Conservation (phyloP, 2,329 filamentous ascomycete genomes). For the Bipolaris oryzae region DNA sequence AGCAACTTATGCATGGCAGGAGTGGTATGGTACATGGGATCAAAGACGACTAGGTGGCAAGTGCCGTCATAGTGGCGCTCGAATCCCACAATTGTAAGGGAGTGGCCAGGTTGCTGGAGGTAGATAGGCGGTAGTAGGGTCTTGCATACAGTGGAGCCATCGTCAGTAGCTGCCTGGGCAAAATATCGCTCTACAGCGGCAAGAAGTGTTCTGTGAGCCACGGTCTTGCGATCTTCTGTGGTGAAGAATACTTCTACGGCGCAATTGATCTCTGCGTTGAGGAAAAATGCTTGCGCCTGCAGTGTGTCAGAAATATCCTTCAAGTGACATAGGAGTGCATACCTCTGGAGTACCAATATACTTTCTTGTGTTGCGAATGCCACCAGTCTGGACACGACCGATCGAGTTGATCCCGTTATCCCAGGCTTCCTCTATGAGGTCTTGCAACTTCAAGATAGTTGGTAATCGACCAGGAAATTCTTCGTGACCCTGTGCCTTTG, state of each 20-base stretch:
- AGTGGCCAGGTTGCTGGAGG: conserved; percentile 89
- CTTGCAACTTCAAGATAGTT: conserved; percentile 80
- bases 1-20: conserved; percentile 64
- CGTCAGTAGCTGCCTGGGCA: conserved; percentile 56
- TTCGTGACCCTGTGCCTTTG: conserved; percentile 62
- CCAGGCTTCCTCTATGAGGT: conserved; percentile 87
- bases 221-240: conserved; percentile 53
- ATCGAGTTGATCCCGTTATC: conserved; percentile 78
- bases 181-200: conserved; percentile 78
- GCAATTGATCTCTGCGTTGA: conserved; percentile 66
- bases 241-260: conserved; percentile 60
- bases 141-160: conserved; percentile 65
- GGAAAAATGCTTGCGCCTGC: conserved; percentile 79
- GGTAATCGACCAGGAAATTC: conserved; percentile 69
- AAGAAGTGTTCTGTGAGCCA: conserved; percentile 64
- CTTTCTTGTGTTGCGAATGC: conserved; percentile 85
- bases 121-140: conserved; percentile 85
- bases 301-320: conserved; percentile 16
- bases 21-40: conserved; percentile 79
- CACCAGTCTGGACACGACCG: conserved; percentile 81
- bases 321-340: conserved; percentile 20
- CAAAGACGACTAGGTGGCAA: conserved; percentile 80
- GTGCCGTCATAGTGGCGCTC: conserved; percentile 70
- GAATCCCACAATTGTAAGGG: conserved; percentile 85
- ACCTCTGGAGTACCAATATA: conserved; percentile 95